These are phyloP conservation scores for Epichloe sibirici DNA, from an alignment of 2,329 filamentous ascomycete genomes.

Conservation along the genomic window DNA sequence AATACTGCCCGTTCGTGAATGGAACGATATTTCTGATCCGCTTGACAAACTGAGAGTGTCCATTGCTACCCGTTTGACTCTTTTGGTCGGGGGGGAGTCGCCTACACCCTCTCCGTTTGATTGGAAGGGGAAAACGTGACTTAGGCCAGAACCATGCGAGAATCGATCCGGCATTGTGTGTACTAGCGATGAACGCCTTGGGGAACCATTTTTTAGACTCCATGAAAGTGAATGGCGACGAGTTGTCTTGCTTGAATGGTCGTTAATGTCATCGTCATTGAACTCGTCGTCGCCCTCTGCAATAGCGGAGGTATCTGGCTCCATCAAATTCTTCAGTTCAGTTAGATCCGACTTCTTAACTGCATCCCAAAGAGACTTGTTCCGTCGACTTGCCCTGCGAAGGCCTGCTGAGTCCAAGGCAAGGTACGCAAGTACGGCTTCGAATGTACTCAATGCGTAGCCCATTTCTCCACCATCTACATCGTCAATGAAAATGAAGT, in stretches of 20 bases:
- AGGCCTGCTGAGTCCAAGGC: conserved; percentile 70
- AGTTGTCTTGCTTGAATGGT: conserved; percentile 33
- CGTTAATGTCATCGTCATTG: conserved; percentile 32
- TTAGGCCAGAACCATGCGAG: conserved; percentile 47
- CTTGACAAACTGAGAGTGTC: conserved; percentile 81
- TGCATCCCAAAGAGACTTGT: conserved; percentile 80
- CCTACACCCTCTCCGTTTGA: conserved; percentile 31
- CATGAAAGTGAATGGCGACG: conserved; percentile 35
- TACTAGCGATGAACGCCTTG: conserved; percentile 29
- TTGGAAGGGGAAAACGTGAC: conserved; percentile 89
- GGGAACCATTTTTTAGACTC: conserved; percentile 33
- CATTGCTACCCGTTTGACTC: conserved; percentile 74
- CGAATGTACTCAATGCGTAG: conserved; percentile 90
- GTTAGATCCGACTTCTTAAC: conserved; percentile 64
- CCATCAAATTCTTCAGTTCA: conserved; percentile 66
- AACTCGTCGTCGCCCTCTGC: conserved; percentile 32
- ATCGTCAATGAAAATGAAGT: conserved; percentile 96
- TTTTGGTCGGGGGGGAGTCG: conserved; percentile 29
- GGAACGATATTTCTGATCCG: conserved; percentile 71
- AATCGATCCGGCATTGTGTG: conserved; percentile 36
- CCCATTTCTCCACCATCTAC: conserved; percentile 94
- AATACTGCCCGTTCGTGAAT: conserved; percentile 67
- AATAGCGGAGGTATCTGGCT: conserved; percentile 47
- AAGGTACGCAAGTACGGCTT: conserved; percentile 85
- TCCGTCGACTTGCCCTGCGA: conserved; percentile 72